Conservation (phyloP, 305 asterid genomes). For the Stenogyne calaminthoides region DNA sequence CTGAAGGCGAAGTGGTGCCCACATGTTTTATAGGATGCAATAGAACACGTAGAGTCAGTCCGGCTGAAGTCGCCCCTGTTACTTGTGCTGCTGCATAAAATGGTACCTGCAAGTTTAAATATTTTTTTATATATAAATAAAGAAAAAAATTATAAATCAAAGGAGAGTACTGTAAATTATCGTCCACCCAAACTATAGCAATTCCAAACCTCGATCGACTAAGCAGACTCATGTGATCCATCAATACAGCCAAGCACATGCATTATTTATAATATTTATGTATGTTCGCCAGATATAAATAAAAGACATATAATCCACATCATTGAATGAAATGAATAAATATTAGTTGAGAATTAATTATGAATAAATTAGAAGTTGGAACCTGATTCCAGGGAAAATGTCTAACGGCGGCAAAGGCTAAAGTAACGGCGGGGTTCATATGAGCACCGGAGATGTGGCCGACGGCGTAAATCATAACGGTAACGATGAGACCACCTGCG, state of each 20-base stretch:
- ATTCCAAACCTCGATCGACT: neutral
- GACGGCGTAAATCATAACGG: conserved; percentile 87
- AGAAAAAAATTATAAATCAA: no score
- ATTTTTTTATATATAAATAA: no score
- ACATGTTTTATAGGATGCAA: conserved; percentile 68
- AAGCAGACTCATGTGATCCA: conserved; percentile 27
- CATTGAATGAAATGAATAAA: no score
- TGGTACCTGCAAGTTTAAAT: conserved; percentile 67
- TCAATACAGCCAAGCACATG: conserved; percentile 24
- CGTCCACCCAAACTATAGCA: conserved; percentile 4
- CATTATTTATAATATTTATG: neutral
- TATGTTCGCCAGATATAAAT: no score
- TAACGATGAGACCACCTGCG: conserved; percentile 81
- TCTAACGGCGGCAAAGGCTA: conserved; percentile 75
- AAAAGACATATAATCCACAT: no score
- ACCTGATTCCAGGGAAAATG: conserved; percentile 84
- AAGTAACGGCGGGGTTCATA: conserved; percentile 91
- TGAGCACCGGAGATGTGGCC: conserved; percentile 96
- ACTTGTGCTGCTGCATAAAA: conserved; percentile 68
- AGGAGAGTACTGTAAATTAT: neutral
- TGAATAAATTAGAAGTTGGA: neutral
- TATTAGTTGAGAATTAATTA: neutral
- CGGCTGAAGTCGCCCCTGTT: conserved; percentile 61
- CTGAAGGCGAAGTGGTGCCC: conserved; percentile 76
- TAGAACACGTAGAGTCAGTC: conserved; percentile 52